Evolutionary conservation across 2,329 filamentous ascomycete genomes (phyloP).

Genomic region (Beauveria sp.): DNA sequence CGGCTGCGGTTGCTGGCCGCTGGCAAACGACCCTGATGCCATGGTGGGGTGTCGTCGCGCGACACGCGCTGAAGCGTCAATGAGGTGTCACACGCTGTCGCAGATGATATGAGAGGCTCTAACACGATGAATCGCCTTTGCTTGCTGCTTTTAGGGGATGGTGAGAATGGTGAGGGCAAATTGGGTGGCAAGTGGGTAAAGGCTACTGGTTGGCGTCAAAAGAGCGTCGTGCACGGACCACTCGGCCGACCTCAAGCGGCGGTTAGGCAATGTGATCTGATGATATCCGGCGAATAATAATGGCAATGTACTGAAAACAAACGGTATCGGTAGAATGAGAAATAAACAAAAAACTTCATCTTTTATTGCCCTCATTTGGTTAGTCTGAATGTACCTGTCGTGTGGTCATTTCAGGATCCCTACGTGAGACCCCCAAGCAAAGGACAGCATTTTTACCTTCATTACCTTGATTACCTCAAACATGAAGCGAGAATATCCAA

Average conservation of each 20-base stretch:
- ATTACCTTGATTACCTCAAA: no score
- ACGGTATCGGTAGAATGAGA: no score
- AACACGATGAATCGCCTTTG: background rate
- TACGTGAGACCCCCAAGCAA: no score
- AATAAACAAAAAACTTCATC: no score
- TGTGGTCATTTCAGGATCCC: no score
- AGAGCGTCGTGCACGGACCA: conserved; percentile 11
- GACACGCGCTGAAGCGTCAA: background rate
- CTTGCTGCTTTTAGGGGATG: conserved; percentile 10
- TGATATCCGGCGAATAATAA: background rate
- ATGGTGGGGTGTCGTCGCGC: background rate
- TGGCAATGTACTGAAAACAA: background rate
- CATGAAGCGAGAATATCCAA: no score
- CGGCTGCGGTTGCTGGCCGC: conserved; percentile 13
- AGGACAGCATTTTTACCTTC: no score
- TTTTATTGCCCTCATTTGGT: no score
- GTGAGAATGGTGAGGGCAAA: background rate
- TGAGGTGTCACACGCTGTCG: background rate
- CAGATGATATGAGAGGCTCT: background rate
- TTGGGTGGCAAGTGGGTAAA: background rate
- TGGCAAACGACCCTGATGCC: background rate
- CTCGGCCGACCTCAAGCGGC: background rate
- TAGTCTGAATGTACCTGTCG: no score
- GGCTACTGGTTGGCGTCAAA: background rate
- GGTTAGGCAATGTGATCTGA: background rate